phyloP scores from a whole-genome alignment of 192 early-diverging fungal species.

The Funneliformis mosseae region DNA sequence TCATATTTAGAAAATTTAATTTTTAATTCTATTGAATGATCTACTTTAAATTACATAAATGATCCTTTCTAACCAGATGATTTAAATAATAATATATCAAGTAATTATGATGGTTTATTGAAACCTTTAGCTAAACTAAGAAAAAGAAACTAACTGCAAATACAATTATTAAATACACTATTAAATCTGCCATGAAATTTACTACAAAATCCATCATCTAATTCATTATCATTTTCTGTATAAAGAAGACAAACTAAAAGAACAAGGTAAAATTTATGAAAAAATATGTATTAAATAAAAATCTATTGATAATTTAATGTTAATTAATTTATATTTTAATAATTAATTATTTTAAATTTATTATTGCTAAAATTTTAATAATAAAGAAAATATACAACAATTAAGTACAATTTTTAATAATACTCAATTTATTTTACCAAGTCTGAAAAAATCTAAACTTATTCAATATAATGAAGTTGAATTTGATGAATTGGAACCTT shows the following conservation, averaged over 20 bases:
- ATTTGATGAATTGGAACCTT: no score
- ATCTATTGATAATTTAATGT: no score
- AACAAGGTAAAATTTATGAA: no score
- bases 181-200: no score
- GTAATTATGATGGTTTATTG: not conserved
- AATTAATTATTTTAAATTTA: no score
- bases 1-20: not conserved
- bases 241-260: no score
- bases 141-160: not conserved
- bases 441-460: not conserved
- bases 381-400: not conserved
- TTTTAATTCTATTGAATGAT: not conserved
- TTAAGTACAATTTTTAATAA: not conserved
- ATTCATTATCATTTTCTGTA: no score
- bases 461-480: no score
- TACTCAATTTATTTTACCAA: not conserved
- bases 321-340: no score
- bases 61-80: conserved; percentile 5
- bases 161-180: no score
- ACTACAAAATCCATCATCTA: no score
- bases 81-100: not conserved
- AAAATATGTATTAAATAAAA: no score
- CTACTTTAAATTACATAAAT: not conserved
- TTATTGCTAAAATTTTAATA: not conserved
- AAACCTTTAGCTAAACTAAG: not conserved